phyloP scores from a whole-genome alignment of 2,329 filamentous ascomycete species.

The Diaporthe sp. region DNA sequence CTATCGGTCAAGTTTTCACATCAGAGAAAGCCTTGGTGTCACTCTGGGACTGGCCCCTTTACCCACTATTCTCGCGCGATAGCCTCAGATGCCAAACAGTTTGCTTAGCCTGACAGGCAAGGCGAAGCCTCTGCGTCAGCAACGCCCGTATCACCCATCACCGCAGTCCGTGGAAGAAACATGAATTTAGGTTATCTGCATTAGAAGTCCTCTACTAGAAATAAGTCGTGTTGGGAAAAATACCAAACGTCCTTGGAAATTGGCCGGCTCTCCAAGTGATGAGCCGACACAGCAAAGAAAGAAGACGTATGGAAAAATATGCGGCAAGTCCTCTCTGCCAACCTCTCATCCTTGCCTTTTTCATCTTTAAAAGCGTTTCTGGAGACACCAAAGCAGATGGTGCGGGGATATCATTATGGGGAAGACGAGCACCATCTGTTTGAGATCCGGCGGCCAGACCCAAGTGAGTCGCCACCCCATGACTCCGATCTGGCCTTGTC shows the following conservation, averaged over 20 bases:
- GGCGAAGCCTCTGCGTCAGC: not conserved
- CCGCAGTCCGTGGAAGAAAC: conserved; percentile 42
- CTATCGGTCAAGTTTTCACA: no score
- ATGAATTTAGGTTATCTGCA: conserved; percentile 70
- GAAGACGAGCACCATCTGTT: conserved; percentile 38
- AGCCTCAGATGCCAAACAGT: not conserved
- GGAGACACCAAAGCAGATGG: conserved; percentile 38
- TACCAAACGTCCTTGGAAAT: conserved; percentile 47
- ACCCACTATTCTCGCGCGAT: not conserved
- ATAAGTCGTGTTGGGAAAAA: conserved; percentile 55
- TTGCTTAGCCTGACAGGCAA: not conserved
- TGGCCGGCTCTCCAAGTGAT: conserved; percentile 37
- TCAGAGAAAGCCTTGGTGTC: not conserved
- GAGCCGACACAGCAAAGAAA: conserved; percentile 46
- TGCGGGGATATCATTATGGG: conserved; percentile 42
- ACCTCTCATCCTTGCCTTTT: conserved; percentile 36
- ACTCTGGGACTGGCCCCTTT: not conserved
- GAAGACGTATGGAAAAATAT: conserved; percentile 45
- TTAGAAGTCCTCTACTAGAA: conserved; percentile 74
- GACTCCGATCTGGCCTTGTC: conserved; percentile 34
- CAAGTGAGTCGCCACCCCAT: conserved; percentile 28
- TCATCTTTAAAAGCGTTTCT: conserved; percentile 44
- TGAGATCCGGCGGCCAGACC: conserved; percentile 32
- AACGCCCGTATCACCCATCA: not conserved
- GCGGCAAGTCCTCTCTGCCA: conserved; percentile 37